phyloP scores from a whole-genome alignment of 2,329 filamentous ascomycete genomes.

The Penicillium palitans region DNA sequence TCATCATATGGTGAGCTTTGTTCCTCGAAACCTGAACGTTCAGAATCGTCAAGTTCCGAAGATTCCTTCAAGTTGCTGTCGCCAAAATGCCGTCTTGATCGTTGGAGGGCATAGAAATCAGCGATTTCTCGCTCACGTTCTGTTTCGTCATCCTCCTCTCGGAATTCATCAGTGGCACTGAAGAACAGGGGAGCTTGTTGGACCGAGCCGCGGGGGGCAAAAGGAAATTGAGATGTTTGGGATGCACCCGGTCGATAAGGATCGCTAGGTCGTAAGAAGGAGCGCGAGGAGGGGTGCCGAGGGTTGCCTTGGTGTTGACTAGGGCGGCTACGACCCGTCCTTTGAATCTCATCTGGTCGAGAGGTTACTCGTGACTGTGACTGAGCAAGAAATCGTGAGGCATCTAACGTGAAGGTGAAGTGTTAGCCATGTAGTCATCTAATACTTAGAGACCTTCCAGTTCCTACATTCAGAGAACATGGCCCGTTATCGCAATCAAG shows the following conservation, averaged over 20 bases:
- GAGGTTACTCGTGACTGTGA: conserved; percentile 88
- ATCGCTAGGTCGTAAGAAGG: conserved; percentile 61
- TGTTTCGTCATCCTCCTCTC: conserved; percentile 89
- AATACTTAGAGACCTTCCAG: conserved; percentile 8
- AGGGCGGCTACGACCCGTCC: conserved; percentile 51
- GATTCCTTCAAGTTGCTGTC: conserved; percentile 82
- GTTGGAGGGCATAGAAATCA: conserved; percentile 89
- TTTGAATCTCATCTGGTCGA: conserved; percentile 56
- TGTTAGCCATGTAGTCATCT: conserved; percentile 2
- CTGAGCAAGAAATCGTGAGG: conserved; percentile 92
- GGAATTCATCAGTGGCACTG: conserved; percentile 84
- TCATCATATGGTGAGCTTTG: conserved; percentile 41
- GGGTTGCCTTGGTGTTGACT: conserved; percentile 48
- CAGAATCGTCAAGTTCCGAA: conserved; percentile 74
- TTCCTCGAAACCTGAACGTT: conserved; percentile 57
- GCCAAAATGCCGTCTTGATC: conserved; percentile 84
- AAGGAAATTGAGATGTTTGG: conserved; percentile 73
- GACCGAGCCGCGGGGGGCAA: conserved; percentile 72
- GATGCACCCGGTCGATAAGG: conserved; percentile 75
- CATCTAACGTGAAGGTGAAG: conserved; percentile 64
- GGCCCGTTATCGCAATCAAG: conserved; percentile 30
- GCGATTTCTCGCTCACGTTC: conserved; percentile 87
- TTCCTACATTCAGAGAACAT: conserved; percentile 90
- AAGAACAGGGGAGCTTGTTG: conserved; percentile 93
- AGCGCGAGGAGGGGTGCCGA: conserved; percentile 51